Evolutionary conservation across 441 rosid genomes (phyloP), one percentile per base, ranked within the genome.

Genomic region (Melastoma candidum): DNA sequence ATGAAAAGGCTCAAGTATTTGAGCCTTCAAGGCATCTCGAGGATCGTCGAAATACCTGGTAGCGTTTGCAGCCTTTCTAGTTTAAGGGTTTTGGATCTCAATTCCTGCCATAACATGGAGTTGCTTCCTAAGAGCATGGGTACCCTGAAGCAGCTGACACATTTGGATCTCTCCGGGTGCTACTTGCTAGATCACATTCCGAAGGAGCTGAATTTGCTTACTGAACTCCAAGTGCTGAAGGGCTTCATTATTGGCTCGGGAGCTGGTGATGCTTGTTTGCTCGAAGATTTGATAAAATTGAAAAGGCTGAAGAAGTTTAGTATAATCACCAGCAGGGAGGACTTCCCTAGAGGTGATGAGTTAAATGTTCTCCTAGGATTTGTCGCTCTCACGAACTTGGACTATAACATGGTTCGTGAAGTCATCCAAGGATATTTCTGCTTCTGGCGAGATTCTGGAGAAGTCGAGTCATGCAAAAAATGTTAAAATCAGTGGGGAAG

Each of bases 21-120:
- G 47, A 79, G 80, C 55, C 70, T 84, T 41, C 81, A 78, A 66
- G 84, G 88, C 13, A 68, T 84, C 51, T 84, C 84, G n/a, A 73
- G 74, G 54, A 75, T 84, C 43, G 44, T 57, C 11, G 67, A 54
- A 65, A 77, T 77, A 29, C 74, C 75, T 0, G 32, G 49, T 41
- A 26, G 68, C 32, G 44, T 76, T 2, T 66, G 73, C 56, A 64
- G 63, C 57, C 84, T 74, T 11, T 36, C 12, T 3, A 66, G 64
- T 14, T 62, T 84, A 67, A 59, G 50, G 60, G 68, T 81, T 49
- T 65, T 84, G 54, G 81, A 84, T 68, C 76, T 79, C n/a, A 71
- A 70, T 36, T 80, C 80, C 44, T 79, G 93, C 64, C 68, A 76
- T 63, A 70, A 68, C 61, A 62, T 81, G 2, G 84, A 75, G 63